A percentile compares a stretch with the other conserved stretches of the same genome.
Evolutionary conservation across 352 stramenopile species (phyloP).

Genomic region (Pythium angustatum): DNA sequence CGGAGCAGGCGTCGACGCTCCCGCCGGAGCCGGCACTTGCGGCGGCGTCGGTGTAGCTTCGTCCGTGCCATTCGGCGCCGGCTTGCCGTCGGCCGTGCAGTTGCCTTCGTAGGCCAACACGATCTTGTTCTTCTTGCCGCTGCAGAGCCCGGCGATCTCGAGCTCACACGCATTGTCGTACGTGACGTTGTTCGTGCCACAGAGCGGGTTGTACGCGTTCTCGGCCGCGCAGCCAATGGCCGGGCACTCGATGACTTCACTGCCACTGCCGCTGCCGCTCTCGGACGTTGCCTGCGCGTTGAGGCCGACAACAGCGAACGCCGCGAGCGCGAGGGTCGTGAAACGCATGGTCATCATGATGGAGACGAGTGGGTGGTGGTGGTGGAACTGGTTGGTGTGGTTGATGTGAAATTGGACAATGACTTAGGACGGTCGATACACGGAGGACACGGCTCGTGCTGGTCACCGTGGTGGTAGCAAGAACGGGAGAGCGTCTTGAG

Average conservation of each 20-base stretch:
- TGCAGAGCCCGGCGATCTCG: conserved; percentile 38
- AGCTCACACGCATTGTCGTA: conserved; percentile 57
- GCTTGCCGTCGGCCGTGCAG: conserved; percentile 9
- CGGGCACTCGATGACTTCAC: not conserved
- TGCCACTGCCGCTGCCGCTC: conserved; percentile 38
- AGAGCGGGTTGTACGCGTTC: conserved; percentile 48
- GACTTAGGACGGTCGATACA: too few relatives aligned
- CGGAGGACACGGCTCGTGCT: too few relatives aligned
- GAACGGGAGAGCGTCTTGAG: too few relatives aligned
- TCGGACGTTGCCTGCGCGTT: conserved; percentile 25
- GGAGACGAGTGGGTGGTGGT: too few relatives aligned
- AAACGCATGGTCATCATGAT: too few relatives aligned
- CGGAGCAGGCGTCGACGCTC: not conserved
- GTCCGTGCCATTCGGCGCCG: not conserved
- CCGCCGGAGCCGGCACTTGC: not conserved
- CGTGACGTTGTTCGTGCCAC: conserved; percentile 50
- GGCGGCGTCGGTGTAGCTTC: not conserved
- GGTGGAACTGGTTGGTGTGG: too few relatives aligned
- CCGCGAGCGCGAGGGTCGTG: too few relatives aligned
- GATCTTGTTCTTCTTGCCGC: not conserved
- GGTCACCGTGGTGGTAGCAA: too few relatives aligned
- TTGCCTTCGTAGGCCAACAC: conserved; percentile 1
- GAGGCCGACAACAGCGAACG: too few relatives aligned
- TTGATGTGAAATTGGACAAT: too few relatives aligned
- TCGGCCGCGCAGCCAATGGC: too few relatives aligned